Evolutionary conservation across 257 asterid genomes (phyloP), one percentile per base, ranked within the genome.

Genomic region (Coffea eugenioides): DNA sequence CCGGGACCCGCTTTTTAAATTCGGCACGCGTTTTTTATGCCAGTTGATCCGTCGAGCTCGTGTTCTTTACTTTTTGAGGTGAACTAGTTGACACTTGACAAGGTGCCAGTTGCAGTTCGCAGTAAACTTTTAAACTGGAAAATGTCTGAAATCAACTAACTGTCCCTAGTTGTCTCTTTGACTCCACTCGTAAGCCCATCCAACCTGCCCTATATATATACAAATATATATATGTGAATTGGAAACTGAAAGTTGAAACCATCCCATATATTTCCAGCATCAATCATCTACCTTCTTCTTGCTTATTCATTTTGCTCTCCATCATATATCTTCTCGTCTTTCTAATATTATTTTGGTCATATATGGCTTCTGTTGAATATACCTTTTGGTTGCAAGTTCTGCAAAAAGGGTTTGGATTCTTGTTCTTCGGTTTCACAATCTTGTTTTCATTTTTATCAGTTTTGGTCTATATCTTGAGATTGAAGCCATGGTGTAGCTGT

Each of bases 401-500:
- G 61, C 89, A 86, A n/a, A 49, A 73, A 49, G 77, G 77, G 69
- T 67, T 81, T 76, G 69, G 39, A 43, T 25, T 83, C 74, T 73
- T 82, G 20, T 80, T 86, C 87, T 80, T 85, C 71, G 51, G 77
- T n/a, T 71, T 83, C 66, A 45, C 84, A 2, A 34, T 84, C 16
- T 27, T 71, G 39, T 75, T 87, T 49, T 45, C 75, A 4, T 3
- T 77, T 0, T 57, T 86, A 20, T 77, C 88, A 13, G 13, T 87
- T 54, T 79, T 80, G 13, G 41, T 64, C 7, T 82, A 80, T 43
- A 5, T 83, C 21, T 70, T 57, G 15, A 83, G 87, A 62, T 15
- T 87, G 21, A 94, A 83, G 80, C 94, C 97, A 6, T 79, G 80
- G 71, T 94, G 98, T 74, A 75, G 77, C 78, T 94, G 97, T 75